A percentile compares a stretch with the other conserved stretches of the same genome.
phyloP scores from a whole-genome alignment of 2,329 filamentous ascomycete species.

The Arthroderma sp. region DNA sequence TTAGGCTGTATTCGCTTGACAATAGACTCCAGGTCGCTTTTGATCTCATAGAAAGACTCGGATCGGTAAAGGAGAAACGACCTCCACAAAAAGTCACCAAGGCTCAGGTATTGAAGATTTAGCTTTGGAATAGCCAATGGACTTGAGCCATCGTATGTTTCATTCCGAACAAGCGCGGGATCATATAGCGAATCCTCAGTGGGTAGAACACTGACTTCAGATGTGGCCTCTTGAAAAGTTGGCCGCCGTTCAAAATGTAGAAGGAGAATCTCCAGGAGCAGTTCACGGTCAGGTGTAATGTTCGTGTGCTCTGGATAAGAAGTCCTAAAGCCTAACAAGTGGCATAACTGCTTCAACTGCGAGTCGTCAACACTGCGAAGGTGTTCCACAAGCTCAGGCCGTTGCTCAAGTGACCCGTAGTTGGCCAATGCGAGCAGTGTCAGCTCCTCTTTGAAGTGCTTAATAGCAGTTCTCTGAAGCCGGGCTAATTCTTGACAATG shows the following conservation, averaged over 20 bases:
- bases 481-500: conserved; percentile 68
- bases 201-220: conserved; percentile 62
- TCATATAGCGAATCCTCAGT: conserved; percentile 76
- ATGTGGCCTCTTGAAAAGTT: conserved; percentile 70
- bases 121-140: conserved; percentile 87
- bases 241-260: conserved; percentile 62
- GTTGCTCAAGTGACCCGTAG: conserved; percentile 72
- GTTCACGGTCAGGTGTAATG: conserved; percentile 47
- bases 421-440: conserved; percentile 88
- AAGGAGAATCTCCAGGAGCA: conserved; percentile 55
- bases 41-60: conserved; percentile 87
- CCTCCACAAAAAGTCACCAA: conserved; percentile 94
- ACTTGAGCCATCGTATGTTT: conserved; percentile 73
- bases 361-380: conserved; percentile 60
- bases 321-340: conserved; percentile 63
- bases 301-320: conserved; percentile 63
- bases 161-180: conserved; percentile 62
- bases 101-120: conserved; percentile 87
- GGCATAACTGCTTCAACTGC: conserved; percentile 59
- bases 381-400: conserved; percentile 64
- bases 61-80: conserved; percentile 78
- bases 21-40: conserved; percentile 76
- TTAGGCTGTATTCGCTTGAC: conserved; percentile 68
- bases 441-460: conserved; percentile 76
- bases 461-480: conserved; percentile 66